phyloP scores from a whole-genome alignment of 495 filamentous ascomycete species.

The Copromyces sp. region DNA sequence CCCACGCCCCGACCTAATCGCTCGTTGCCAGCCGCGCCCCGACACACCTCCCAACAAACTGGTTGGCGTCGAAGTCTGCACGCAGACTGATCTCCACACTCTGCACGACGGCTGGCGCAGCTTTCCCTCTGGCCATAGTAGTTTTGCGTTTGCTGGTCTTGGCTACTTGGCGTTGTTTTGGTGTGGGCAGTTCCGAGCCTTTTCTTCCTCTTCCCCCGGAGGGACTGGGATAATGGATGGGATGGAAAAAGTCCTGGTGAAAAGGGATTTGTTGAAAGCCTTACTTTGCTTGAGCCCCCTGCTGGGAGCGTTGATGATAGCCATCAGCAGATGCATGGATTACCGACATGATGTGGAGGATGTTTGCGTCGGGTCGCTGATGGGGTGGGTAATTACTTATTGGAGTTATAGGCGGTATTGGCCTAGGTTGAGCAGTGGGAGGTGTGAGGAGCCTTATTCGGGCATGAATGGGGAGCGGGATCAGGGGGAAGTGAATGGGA shows the following conservation, averaged over 20 bases:
- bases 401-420: slow-evolving; percentile 71
- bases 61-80: slow-evolving; percentile 71
- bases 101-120: slow-evolving; percentile 90
- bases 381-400: slow-evolving; percentile 66
- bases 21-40: slow-evolving; percentile 65
- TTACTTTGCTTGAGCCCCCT: slow-evolving; percentile 61
- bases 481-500: slow-evolving; percentile 5
- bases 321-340: slow-evolving; percentile 83
- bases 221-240: not conserved
- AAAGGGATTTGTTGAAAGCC: slow-evolving; percentile 51
- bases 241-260: slow-evolving; percentile 15
- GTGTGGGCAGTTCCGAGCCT: slow-evolving; percentile 67
- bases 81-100: slow-evolving; percentile 61
- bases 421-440: slow-evolving; percentile 36
- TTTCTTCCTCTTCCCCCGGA: slow-evolving; percentile 45
- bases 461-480: slow-evolving; percentile 8
- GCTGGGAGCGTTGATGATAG: slow-evolving; percentile 74
- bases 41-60: slow-evolving; percentile 56
- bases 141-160: slow-evolving; percentile 75
- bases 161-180: slow-evolving; percentile 76
- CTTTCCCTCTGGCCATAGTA: slow-evolving; percentile 83
- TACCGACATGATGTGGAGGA: slow-evolving; percentile 95
- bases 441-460: slow-evolving; percentile 43
- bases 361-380: slow-evolving; percentile 62
- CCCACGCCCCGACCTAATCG: slow-evolving; percentile 81